phyloP scores from a whole-genome alignment of 1,284 basidiomycete genomes.

The Apiotrichum porosum region DNA sequence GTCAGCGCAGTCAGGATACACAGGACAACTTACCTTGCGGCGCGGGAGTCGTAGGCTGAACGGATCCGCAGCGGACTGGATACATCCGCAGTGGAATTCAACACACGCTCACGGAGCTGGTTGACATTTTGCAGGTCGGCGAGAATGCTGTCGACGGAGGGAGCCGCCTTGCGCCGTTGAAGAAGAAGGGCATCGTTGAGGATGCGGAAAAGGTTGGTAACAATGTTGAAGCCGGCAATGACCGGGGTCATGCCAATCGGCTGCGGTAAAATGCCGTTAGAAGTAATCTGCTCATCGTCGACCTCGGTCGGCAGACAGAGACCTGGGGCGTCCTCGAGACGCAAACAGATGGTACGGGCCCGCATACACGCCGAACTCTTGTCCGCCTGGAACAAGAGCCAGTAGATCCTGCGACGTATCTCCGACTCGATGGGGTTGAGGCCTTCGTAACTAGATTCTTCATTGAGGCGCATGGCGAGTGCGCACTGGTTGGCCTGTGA shows the following conservation, averaged over 20 bases:
- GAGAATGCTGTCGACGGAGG: constrained; percentile 30
- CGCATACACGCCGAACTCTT: constrained; percentile 41
- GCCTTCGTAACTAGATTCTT: constrained; percentile 37
- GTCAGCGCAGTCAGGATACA: background rate
- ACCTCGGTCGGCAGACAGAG: constrained; percentile 40
- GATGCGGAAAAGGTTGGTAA: constrained; percentile 38
- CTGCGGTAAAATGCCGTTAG: constrained; percentile 36
- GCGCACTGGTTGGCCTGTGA: constrained; percentile 40
- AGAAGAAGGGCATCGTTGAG: constrained; percentile 38
- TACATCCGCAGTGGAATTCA: constrained; percentile 23
- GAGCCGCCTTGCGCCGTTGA: constrained; percentile 31
- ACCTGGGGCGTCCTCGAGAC: constrained; percentile 32
- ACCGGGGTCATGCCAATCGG: constrained; percentile 33
- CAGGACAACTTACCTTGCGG: constrained; percentile 18
- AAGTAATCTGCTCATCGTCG: constrained; percentile 46
- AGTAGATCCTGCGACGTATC: constrained; percentile 37
- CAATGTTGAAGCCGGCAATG: constrained; percentile 43
- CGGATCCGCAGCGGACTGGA: constrained; percentile 25
- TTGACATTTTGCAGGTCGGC: constrained; percentile 36
- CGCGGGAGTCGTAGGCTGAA: constrained; percentile 27
- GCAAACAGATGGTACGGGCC: constrained; percentile 31
- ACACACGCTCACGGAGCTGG: constrained; percentile 27
- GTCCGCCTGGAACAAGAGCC: constrained; percentile 45
- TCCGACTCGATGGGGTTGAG: constrained; percentile 38
- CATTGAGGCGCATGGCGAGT: constrained; percentile 36